phyloP scores from a whole-genome alignment of 2,329 filamentous ascomycete genomes.

The Elsinoe necatrix region DNA sequence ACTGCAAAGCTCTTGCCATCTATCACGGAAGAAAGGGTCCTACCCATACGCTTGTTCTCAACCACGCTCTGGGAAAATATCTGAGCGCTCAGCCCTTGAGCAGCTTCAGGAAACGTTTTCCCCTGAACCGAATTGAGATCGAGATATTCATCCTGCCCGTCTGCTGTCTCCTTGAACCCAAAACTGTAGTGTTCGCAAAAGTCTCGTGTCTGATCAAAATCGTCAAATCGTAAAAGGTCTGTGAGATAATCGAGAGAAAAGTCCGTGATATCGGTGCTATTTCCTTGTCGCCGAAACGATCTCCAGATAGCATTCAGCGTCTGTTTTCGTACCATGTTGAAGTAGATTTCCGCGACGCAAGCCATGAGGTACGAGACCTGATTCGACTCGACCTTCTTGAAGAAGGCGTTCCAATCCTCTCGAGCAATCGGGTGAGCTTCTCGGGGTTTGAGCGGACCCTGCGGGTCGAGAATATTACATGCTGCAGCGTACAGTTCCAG shows the following conservation, averaged over 20 bases:
- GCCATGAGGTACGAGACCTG: conserved; percentile 54
- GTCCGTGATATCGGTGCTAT: conserved; percentile 42
- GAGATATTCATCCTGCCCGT: conserved; percentile 41
- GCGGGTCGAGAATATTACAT: conserved; percentile 44
- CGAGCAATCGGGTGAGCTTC: conserved; percentile 47
- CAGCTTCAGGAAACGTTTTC: conserved; percentile 25
- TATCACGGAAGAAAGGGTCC: conserved; percentile 49
- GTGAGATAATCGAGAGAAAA: conserved; percentile 49
- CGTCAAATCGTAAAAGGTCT: conserved; percentile 47
- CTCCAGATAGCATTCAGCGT: conserved; percentile 49
- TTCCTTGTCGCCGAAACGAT: conserved; percentile 41
- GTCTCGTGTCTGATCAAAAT: conserved; percentile 43
- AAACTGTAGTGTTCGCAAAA: conserved; percentile 50
- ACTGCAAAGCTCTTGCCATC: conserved; percentile 47
- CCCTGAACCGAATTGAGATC: conserved; percentile 43
- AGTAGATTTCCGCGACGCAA: conserved; percentile 56
- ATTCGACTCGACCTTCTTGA: conserved; percentile 46
- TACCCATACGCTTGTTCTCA: conserved; percentile 49
- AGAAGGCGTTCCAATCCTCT: conserved; percentile 51
- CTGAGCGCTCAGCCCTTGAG: conserved; percentile 37
- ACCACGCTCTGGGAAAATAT: conserved; percentile 47
- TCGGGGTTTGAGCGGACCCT: conserved; percentile 44
- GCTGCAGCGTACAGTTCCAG: conserved; percentile 50
- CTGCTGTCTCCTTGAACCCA: conserved; percentile 38
- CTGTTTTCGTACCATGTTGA: conserved; percentile 49